Evolutionary conservation across 768 basidiomycete species (phyloP).

Genomic region (Amanita pallidorosea): DNA sequence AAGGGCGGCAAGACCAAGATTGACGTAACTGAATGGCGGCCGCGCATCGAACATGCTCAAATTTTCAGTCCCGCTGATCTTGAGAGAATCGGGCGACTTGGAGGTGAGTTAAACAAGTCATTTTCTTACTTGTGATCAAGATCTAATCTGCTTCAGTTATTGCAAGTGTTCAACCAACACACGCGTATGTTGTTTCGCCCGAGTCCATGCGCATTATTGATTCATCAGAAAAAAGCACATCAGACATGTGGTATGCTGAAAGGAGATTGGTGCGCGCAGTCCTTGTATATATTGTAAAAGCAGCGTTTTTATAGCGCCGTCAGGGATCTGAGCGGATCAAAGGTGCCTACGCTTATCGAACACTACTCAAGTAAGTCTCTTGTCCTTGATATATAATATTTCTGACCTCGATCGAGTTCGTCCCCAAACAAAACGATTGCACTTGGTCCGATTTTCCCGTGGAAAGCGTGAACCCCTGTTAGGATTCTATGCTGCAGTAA

Average conservation of each 20-base stretch:
- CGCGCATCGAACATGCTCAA: conserved; percentile 90
- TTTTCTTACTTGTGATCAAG: not conserved
- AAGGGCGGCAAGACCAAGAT: conserved; percentile 11
- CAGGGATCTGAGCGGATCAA: conserved; percentile 70
- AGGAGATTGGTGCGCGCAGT: conserved; percentile 45
- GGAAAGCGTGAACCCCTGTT: conserved; percentile 84
- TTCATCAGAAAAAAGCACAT: conserved; percentile 40
- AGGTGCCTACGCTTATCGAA: conserved; percentile 86
- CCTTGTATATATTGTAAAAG: not conserved
- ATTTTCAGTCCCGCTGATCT: conserved; percentile 70
- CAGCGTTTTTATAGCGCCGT: not conserved
- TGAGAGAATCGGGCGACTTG: conserved; percentile 54
- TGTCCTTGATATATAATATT: not conserved
- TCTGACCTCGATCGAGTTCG: not conserved
- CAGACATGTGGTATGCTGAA: conserved; percentile 92
- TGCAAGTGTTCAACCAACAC: conserved; percentile 87
- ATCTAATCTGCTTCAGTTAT: conserved; percentile 46
- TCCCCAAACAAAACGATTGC: conserved; percentile 52
- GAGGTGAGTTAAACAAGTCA: conserved; percentile 36
- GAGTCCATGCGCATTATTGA: not conserved
- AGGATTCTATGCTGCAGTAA: conserved; percentile 84
- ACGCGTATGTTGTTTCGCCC: conserved; percentile 45
- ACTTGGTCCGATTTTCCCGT: conserved; percentile 90
- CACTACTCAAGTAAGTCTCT: conserved; percentile 48
- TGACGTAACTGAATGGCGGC: conserved; percentile 42